These are phyloP conservation scores for Desmodesmus armatus DNA, from an alignment of 139 green algal species.

Conservation along the genomic window DNA sequence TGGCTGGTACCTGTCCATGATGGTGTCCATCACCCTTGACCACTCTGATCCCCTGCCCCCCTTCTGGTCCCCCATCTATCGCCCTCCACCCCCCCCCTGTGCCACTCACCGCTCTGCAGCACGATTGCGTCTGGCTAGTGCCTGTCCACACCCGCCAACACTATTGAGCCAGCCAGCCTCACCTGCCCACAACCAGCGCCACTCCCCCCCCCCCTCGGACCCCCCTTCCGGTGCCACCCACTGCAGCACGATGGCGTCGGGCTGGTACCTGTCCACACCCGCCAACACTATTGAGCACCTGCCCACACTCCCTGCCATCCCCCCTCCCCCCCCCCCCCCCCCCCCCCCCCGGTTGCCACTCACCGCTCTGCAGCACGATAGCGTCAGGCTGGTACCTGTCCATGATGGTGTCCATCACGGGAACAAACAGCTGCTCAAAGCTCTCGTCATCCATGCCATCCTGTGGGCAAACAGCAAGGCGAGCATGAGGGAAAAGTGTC, in stretches of 20 bases:
- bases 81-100: too few species aligned
- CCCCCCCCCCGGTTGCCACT: too few species aligned
- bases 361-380: constrained; percentile 92
- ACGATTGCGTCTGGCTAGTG: constrained; percentile 93
- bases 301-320: too few species aligned
- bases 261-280: constrained; percentile 82
- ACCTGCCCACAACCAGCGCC: too few species aligned
- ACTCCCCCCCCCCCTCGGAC: too few species aligned
- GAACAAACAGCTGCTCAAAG: constrained; percentile 87
- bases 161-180: too few species aligned
- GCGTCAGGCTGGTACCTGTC: constrained; percentile 89
- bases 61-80: too few species aligned
- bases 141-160: constrained; percentile 84
- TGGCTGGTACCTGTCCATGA: constrained; percentile 92
- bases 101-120: constrained; percentile 85
- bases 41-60: too few species aligned
- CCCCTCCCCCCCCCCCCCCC: too few species aligned
- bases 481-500: background rate
- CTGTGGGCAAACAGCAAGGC: too few species aligned
- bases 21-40: constrained; percentile 67
- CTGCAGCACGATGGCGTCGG: constrained; percentile 94
- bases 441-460: constrained; percentile 91
- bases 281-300: too few species aligned
- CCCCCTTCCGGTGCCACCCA: too few species aligned
- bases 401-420: constrained; percentile 86